Evolutionary conservation across 139 green algal genomes (phyloP).

Genomic region (Eudorina sp.): DNA sequence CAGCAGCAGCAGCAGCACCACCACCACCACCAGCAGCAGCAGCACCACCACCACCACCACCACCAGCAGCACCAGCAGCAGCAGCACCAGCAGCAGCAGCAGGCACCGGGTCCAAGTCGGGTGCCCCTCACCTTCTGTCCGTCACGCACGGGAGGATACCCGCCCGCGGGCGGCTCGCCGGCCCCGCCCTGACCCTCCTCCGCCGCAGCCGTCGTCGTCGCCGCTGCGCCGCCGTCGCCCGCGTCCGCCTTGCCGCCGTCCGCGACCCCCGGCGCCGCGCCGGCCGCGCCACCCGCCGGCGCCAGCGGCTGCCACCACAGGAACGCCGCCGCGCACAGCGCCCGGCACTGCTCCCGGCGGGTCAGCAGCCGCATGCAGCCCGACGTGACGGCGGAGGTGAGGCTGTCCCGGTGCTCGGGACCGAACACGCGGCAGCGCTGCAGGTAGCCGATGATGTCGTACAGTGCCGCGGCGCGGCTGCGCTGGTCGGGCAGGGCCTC

Average conservation of each 20-base stretch:
- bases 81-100: no score
- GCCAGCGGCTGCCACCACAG: conserved; percentile 84
- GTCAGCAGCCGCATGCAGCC: conserved; percentile 82
- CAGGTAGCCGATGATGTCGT: conserved; percentile 88
- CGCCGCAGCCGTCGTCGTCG: no score
- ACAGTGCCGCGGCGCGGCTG: conserved; percentile 67
- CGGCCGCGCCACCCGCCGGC: background rate
- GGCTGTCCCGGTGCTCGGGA: conserved; percentile 80
- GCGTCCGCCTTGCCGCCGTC: background rate
- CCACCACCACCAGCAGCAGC: no score
- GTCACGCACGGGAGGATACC: no score
- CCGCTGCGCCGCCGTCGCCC: background rate
- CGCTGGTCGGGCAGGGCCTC: conserved; percentile 85
- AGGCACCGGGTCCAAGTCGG: no score
- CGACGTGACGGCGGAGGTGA: conserved; percentile 54
- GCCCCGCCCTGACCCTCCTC: no score
- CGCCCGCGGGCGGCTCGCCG: no score
- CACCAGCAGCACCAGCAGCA: no score
- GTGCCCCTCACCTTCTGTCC: no score
- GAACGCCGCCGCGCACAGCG: conserved; percentile 83
- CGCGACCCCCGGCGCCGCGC: background rate
- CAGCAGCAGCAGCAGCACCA: background rate
- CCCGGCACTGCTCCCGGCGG: conserved; percentile 91
- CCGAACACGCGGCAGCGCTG: conserved; percentile 84
- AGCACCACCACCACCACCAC: no score